Conservation (phyloP, 139 green algal species). For the Picochlorum sp. region DNA sequence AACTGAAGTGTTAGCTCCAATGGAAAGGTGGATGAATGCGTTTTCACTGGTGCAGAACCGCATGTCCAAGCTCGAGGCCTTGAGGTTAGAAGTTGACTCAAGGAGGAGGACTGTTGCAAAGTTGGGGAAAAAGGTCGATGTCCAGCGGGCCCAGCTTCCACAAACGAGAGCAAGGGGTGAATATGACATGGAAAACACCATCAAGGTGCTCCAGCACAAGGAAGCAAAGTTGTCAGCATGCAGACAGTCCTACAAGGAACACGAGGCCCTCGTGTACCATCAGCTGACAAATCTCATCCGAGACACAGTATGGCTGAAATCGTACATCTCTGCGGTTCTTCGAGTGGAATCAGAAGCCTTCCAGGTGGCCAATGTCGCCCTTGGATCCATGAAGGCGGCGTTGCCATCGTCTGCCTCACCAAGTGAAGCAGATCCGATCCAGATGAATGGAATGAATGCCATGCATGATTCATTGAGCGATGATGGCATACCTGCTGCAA, state of each 20-base stretch:
- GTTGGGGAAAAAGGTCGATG: constrained; percentile 42
- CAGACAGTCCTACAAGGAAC: constrained; percentile 60
- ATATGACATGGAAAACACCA: constrained; percentile 60
- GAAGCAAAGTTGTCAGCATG: constrained; percentile 65
- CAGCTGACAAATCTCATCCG: constrained; percentile 71
- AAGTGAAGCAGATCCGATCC: background rate
- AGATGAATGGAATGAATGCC: constrained; percentile 3
- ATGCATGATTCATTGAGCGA: background rate
- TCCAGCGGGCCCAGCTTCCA: constrained; percentile 37
- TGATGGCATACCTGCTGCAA: background rate
- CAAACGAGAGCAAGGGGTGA: constrained; percentile 47
- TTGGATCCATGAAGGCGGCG: constrained; percentile 34
- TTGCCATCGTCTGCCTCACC: constrained; percentile 14
- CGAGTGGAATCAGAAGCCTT: constrained; percentile 55
- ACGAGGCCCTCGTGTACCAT: constrained; percentile 75
- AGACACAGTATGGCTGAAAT: constrained; percentile 72
- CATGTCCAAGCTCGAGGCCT: constrained; percentile 66
- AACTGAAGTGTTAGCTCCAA: constrained; percentile 67
- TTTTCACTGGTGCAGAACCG: constrained; percentile 56
- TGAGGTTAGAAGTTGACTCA: constrained; percentile 79
- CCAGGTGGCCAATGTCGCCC: constrained; percentile 31
- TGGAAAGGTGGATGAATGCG: constrained; percentile 64
- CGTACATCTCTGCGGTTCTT: constrained; percentile 62
- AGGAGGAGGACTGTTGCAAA: constrained; percentile 64
- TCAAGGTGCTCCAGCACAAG: constrained; percentile 63